Base-by-base conservation (phyloP, 306 rosid genomes). In the Sechiopsis laciniata region DNA sequence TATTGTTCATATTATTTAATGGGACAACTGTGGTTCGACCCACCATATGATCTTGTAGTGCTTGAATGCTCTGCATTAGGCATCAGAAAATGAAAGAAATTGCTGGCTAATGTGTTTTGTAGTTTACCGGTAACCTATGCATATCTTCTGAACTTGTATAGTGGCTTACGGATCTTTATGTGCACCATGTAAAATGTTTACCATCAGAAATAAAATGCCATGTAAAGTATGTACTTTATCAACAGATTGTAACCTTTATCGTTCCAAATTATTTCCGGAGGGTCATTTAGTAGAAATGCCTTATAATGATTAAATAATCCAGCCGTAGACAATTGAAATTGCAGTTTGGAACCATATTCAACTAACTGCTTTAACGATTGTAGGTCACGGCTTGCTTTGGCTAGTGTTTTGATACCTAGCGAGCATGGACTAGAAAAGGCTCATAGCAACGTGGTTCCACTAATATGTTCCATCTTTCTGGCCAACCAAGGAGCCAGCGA, bases 401-500 rank as follows among this genome's bases (percentile, higher is more conserved):
- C 84, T 42, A 79, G 80, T 63, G 88, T 86, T 70, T 84, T 55
- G 4, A 70, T 84, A 24, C 79, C 74, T 53, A 75, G 85, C 13
- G 77, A 83, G 0, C 80, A 76, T 77, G 92, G 88, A 68, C 56
- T 75, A 77, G 78, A 73, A 72, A 82, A 77, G 84, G 84, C 75
- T 82, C 88, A 80, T 77, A 83, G 80, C 83, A 85, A 84, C 74
- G 83, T 86, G 55, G 78, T 86, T 71, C 83, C 83, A 8, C 80
- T 86, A 22, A 73, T 95, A 53, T 95, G 99, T 77, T 86, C 97
- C 64, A 88, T 95, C 75, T 95, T 95, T 85, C 82, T 95, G 85
- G 96, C 99, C 71, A 89, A 95, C 87, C 86, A 82, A 77, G 96
- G 95, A 79, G 89, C 82, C 64, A 85, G 85, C 53, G 97, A 88